Conservation (phyloP, 352 stramenopile species). For the Lagenidium sp. region DNA sequence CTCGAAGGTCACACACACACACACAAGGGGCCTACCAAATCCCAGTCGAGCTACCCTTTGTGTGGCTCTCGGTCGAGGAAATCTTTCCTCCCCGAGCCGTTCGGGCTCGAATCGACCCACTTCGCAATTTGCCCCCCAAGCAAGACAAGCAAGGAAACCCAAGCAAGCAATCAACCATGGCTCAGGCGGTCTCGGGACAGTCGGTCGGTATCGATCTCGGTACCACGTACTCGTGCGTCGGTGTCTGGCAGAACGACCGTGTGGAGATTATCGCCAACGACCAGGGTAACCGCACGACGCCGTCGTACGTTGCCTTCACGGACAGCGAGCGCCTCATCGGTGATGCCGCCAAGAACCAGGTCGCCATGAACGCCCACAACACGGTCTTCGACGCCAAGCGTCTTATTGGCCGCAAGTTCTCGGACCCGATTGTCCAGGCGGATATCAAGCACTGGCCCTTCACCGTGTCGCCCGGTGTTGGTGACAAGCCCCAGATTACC, state of each 20-base stretch:
- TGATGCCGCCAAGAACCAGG: conserved; percentile 91
- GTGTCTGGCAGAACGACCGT: conserved; percentile 96
- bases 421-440: conserved; percentile 76
- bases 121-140: conserved; percentile 19
- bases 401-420: conserved; percentile 91
- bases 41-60: conserved; percentile 12
- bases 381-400: conserved; percentile 20
- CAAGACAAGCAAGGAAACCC: not conserved
- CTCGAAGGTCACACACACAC: conserved; percentile 4
- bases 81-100: no score
- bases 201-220: conserved; percentile 95
- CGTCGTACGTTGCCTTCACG: conserved; percentile 95
- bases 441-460: conserved; percentile 53
- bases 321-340: conserved; percentile 93
- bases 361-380: conserved; percentile 82
- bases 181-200: conserved; percentile 12
- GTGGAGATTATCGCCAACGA: conserved; percentile 96
- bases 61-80: not conserved
- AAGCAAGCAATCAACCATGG: conserved; percentile 17
- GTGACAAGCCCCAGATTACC: conserved; percentile 44
- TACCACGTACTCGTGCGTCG: conserved; percentile 96
- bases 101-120: conserved; percentile 3
- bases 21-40: conserved; percentile 4
- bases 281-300: conserved; percentile 93
- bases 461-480: conserved; percentile 28